phyloP scores from a whole-genome alignment of 2,329 filamentous ascomycete genomes.

The Orbilia blumenaviensis region DNA sequence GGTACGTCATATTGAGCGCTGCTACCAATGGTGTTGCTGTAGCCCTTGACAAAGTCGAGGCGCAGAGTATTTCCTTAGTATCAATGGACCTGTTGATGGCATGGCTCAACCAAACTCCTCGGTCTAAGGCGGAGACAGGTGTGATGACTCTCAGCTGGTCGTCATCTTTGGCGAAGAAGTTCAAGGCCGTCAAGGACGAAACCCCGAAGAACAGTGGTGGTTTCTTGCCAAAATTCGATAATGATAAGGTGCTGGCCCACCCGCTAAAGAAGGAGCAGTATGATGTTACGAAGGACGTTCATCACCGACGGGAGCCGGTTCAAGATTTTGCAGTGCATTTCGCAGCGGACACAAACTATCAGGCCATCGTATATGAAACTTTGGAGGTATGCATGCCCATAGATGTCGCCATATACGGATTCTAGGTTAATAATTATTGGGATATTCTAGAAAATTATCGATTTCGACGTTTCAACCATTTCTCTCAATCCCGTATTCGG shows the following conservation, averaged over 20 bases:
- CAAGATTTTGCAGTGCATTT: slow-evolving; percentile 48
- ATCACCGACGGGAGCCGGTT: slow-evolving; percentile 31
- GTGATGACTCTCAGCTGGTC: slow-evolving; percentile 47
- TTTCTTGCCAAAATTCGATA: slow-evolving; percentile 47
- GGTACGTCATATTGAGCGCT: slow-evolving; percentile 42
- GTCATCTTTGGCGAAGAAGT: slow-evolving; percentile 35
- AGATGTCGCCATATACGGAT: neutral
- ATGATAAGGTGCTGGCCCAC: slow-evolving; percentile 16
- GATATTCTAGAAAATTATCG: slow-evolving; percentile 61
- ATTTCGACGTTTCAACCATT: slow-evolving; percentile 63
- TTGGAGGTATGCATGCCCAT: slow-evolving; percentile 37
- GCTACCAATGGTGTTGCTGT: slow-evolving; percentile 48
- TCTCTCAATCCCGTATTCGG: slow-evolving; percentile 66
- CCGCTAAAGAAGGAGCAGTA: slow-evolving; percentile 22
- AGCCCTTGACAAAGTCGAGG: slow-evolving; percentile 20
- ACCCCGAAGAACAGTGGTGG: slow-evolving; percentile 49
- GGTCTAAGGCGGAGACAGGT: slow-evolving; percentile 12
- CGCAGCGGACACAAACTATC: slow-evolving; percentile 17
- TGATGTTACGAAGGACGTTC: slow-evolving; percentile 39
- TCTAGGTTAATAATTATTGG: neutral
- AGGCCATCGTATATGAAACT: slow-evolving; percentile 35
- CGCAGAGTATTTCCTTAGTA: slow-evolving; percentile 27
- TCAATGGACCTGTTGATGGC: slow-evolving; percentile 52
- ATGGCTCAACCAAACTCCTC: slow-evolving; percentile 40
- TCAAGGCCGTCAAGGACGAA: slow-evolving; percentile 47